Evolutionary conservation across 768 basidiomycete species (phyloP).

Genomic region (Galerina marginata): DNA sequence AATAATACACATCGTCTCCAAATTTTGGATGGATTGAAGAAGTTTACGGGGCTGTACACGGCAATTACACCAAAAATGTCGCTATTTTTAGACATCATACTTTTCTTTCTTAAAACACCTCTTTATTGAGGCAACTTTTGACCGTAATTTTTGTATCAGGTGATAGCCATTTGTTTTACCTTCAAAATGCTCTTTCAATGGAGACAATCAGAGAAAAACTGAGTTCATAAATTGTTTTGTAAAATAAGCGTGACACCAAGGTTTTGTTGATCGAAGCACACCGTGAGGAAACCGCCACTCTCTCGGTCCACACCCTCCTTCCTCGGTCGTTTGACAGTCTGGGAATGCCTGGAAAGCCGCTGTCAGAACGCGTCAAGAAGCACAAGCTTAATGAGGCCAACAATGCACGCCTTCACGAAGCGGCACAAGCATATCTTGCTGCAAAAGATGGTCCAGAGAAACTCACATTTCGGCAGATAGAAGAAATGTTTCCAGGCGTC

Average conservation of each 20-base stretch:
- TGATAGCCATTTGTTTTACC: not conserved
- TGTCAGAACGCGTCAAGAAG: slow-evolving; percentile 1
- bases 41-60: not conserved
- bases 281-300: not conserved
- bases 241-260: slow-evolving; percentile 3
- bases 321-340: not conserved
- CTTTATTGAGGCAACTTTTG: not conserved
- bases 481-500: not conserved
- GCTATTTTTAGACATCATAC: slow-evolving; percentile 6
- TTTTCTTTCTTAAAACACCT: not conserved
- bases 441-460: not conserved
- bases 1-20: not conserved
- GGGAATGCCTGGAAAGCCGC: not conserved
- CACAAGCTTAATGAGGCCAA: not conserved
- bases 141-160: slow-evolving; percentile 1
- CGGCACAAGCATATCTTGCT: not conserved
- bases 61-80: not conserved
- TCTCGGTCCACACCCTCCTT: not conserved
- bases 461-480: not conserved
- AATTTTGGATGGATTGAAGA: slow-evolving; percentile 3
- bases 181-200: not conserved
- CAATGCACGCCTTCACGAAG: not conserved
- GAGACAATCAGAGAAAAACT: not conserved
- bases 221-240: not conserved
- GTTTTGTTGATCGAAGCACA: not conserved